Evolutionary conservation across 306 rosid genomes (phyloP), one percentile per base, ranked within the genome.

Genomic region (Castanea sativa): DNA sequence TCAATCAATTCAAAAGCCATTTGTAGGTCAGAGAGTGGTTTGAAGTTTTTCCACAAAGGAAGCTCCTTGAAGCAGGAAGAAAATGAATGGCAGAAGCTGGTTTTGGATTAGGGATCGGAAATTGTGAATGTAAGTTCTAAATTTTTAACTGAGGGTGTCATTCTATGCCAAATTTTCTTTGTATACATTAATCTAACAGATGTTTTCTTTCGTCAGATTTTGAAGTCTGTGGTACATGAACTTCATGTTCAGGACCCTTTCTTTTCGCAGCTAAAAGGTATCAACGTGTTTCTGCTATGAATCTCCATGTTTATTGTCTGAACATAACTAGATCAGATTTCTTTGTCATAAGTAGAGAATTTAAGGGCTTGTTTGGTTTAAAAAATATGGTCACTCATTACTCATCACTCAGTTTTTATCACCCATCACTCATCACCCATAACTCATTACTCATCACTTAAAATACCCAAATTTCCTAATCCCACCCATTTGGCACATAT

Each of bases 241-340:
- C 81, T 91, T 29, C 89, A 91, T 78, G 90, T 86, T 57, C 88
- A 91, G 81, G 96, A 93, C 81, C 93, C 98, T 56, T 91, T 85
- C 69, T 23, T 23, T 23, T 23, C 25, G 25, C 25, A 23, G 79
- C 85, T 91, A 19, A 87, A 81, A 80, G 97, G 94, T 92, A 84
- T 38, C 52, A 5, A 1, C 73, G 4, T 60, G 35, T 78, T 73
- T 57, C 14, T 76, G 38, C 21, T 56, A 45, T 30, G 13, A 73
- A 49, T 49, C 11, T 61, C 14, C 14, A 4, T 71, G 57, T 67
- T 21, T 63, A 35, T 61, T 69, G 25, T 32, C 18, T 18, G 25
- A 19, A 23, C 55, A 15, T 69, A 18, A 55, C 58, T 35, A 16
- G 12, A 55, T 51, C 27, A 33, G 14, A 21, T 64, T 1, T 64